Evolutionary conservation across 495 filamentous ascomycete species (phyloP), one percentile per base, ranked within the genome.

Genomic region (Aspergillus heteromorphus): DNA sequence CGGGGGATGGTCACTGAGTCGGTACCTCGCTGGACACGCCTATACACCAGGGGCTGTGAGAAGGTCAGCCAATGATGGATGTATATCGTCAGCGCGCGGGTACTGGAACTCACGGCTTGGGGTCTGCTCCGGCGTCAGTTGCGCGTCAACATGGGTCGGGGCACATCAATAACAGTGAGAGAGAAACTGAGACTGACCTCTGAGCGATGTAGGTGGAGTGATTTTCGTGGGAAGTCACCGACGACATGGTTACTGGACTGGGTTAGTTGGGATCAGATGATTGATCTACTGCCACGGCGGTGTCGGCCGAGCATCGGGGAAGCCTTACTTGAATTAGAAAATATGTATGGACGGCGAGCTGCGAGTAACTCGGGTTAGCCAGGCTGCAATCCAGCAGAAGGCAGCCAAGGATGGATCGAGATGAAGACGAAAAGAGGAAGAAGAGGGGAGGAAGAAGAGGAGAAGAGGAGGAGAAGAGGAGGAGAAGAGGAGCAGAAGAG

Each of bases 1-100:
- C 75, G 79, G 17, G 76, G 71, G 48, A 84, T 80, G 18, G 70
- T 78, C 34, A 83, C 78, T 45, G 68, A 74, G 23, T 67, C 66
- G 17, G 73, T 51, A 53, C 69, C 63, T 43, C 59, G 1, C 11
- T 14, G 23, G 6, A 29, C 14, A 16, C 10, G 3, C 17, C 16
- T 5, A 16, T 58, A 45, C 14, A 19, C 31, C 29, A 20, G 13
- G 31, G 14, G n/a, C 54, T 57, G 42, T 55, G 17, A 19, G 13
- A 18, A 16, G 16, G 31, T 34, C 41, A 19, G 48, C 20, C 19
- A 40, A 29, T 29, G 25, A 17, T 36, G 38, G n/a, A 51, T 30
- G 27, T 14, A 18, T 34, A 13, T 49, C 0, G 14, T 14, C 2
- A 38, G 9, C 13, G 2, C 3, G 34, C n/a, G n/a, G 34, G n/a